Evolutionary conservation across 768 basidiomycete genomes (phyloP).

Genomic region (Collybia mongolica): DNA sequence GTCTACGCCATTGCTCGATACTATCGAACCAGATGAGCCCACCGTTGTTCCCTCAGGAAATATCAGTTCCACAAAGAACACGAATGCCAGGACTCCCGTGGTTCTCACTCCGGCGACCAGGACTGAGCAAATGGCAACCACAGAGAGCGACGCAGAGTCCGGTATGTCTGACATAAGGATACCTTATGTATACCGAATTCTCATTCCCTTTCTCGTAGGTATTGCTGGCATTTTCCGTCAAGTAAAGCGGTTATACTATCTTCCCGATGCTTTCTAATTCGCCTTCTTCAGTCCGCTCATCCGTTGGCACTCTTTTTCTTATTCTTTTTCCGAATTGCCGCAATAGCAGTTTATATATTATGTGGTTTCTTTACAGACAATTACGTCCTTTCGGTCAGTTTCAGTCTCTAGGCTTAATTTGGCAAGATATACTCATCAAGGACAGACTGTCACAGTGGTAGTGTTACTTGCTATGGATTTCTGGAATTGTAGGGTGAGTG

Average conservation of each 20-base stretch:
- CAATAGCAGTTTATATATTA: constrained; percentile 92
- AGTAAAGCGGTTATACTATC: constrained; percentile 35
- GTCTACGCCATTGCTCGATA: constrained; percentile 66
- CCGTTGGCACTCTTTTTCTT: constrained; percentile 84
- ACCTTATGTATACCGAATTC: neutral
- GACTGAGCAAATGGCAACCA: constrained; percentile 47
- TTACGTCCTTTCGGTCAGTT: constrained; percentile 87
- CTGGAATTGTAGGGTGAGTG: constrained; percentile 89
- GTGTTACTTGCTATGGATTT: constrained; percentile 96
- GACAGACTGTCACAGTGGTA: constrained; percentile 83
- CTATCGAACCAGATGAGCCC: constrained; percentile 86
- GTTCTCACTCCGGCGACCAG: constrained; percentile 58
- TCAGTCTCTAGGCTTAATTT: constrained; percentile 2
- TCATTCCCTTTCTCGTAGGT: constrained; percentile 33
- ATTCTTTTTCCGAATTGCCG: constrained; percentile 83
- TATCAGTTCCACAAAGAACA: constrained; percentile 27
- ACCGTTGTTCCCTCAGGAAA: constrained; percentile 33
- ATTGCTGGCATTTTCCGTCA: constrained; percentile 77
- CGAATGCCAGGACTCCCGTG: constrained; percentile 37
- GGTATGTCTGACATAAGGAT: constrained; percentile 40
- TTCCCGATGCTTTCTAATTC: constrained; percentile 7
- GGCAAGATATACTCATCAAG: neutral
- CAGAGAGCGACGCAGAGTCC: constrained; percentile 69
- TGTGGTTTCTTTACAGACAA: constrained; percentile 87
- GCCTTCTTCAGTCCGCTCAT: constrained; percentile 64